These are phyloP conservation scores for Neurospora sp. DNA, from an alignment of 495 filamentous ascomycete species.

Conservation along the genomic window DNA sequence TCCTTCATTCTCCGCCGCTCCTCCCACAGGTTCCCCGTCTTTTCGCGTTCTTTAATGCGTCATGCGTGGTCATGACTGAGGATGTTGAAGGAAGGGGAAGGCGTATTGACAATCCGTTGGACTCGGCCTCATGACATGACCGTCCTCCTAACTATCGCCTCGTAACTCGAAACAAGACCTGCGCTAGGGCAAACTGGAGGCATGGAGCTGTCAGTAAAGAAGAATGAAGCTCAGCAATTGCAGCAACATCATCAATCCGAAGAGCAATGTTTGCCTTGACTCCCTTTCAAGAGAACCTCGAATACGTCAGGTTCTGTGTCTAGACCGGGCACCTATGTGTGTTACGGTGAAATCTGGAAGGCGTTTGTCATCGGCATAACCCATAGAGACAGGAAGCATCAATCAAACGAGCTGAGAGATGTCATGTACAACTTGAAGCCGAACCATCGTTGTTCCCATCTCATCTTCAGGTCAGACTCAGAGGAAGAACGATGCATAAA, in stretches of 20 bases:
- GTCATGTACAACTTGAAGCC: background rate
- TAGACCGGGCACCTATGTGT: no score
- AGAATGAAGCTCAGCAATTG: no score
- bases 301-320: no score
- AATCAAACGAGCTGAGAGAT: background rate
- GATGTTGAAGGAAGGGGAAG: background rate
- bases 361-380: background rate
- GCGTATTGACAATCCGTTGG: background rate
- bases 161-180: no score
- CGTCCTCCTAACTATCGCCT: no score
- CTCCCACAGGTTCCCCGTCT: background rate
- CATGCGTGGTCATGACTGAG: background rate
- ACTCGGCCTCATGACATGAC: no score
- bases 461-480: background rate
- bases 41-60: background rate
- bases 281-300: no score
- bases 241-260: no score
- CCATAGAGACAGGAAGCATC: background rate
- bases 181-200: no score
- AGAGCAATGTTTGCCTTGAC: no score
- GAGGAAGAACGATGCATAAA: background rate
- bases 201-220: no score
- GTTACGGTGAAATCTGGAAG: no score
- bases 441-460: background rate
- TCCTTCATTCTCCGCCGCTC: background rate